Conservation (phyloP, 2,329 filamentous ascomycete genomes). For the Lasiodiplodia citricola region DNA sequence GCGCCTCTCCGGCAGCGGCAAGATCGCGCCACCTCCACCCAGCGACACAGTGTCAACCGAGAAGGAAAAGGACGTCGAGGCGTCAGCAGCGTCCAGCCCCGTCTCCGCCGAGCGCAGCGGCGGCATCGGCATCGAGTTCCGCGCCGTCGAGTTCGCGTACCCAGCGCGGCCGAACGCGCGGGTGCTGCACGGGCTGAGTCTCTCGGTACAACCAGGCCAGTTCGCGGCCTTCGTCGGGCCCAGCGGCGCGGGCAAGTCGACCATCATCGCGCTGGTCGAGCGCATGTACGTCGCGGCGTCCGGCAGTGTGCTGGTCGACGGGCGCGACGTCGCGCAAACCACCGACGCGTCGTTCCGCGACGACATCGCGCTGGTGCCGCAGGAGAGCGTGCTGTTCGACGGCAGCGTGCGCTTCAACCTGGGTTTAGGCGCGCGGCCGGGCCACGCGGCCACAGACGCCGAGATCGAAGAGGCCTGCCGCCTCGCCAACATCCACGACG, state of each 20-base stretch:
- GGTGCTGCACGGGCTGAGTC: conserved; percentile 62
- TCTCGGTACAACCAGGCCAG: conserved; percentile 63
- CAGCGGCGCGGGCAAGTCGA: conserved; percentile 71
- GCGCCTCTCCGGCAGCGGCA: neutral
- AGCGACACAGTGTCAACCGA: neutral
- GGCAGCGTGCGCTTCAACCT: conserved; percentile 56
- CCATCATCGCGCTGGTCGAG: conserved; percentile 61
- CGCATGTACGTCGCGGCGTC: conserved; percentile 60
- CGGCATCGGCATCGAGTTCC: conserved; percentile 58
- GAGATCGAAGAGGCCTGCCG: conserved; percentile 71
- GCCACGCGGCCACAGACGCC: conserved; percentile 59
- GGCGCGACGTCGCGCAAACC: conserved; percentile 48
- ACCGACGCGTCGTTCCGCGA: neutral
- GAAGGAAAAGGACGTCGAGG: conserved; percentile 38
- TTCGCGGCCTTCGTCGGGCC: conserved; percentile 70
- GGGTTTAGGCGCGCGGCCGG: conserved; percentile 58
- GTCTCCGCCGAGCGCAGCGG: neutral
- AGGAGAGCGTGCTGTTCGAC: conserved; percentile 55
- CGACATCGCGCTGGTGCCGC: conserved; percentile 54
- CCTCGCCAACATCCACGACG: conserved; percentile 73
- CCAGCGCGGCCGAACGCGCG: conserved; percentile 64
- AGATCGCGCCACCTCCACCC: conserved; percentile 30
- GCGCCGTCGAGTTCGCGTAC: conserved; percentile 68
- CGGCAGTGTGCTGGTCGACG: conserved; percentile 60
- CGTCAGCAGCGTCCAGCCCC: conserved; percentile 28